Conservation (phyloP, 1,284 basidiomycete genomes). For the Vanrija pseudolonga region DNA sequence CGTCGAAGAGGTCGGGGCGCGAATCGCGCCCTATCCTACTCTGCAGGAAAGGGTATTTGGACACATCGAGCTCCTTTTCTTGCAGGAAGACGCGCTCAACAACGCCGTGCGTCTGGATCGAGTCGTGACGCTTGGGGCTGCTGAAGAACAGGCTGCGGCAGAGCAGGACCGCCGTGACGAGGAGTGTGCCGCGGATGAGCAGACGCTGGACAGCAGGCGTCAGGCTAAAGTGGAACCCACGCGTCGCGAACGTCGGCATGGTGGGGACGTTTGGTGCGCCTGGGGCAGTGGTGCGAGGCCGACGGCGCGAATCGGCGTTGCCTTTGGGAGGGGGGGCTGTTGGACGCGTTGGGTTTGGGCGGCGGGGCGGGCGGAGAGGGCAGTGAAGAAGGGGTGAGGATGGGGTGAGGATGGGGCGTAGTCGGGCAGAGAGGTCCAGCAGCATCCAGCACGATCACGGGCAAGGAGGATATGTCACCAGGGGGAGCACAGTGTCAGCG, state of each 20-base stretch:
- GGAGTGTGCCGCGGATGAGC: conserved; percentile 38
- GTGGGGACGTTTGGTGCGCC: conserved; percentile 23
- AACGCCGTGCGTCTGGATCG: conserved; percentile 74
- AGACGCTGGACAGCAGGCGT: conserved; percentile 40
- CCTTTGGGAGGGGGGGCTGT: conserved; percentile 23
- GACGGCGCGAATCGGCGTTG: conserved; percentile 30
- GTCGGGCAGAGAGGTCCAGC: neutral
- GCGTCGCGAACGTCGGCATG: conserved; percentile 23
- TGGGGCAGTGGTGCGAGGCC: conserved; percentile 15
- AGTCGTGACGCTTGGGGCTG: conserved; percentile 27
- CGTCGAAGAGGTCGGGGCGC: conserved; percentile 70
- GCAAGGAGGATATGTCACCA: neutral
- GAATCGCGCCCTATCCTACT: conserved; percentile 78
- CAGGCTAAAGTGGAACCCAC: conserved; percentile 22
- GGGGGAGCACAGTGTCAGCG: no score
- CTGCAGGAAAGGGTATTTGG: conserved; percentile 81
- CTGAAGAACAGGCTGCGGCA: conserved; percentile 43
- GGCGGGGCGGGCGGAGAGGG: neutral
- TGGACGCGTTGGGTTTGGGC: neutral
- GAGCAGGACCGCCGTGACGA: conserved; percentile 35
- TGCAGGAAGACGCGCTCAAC: conserved; percentile 77
- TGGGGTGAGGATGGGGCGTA: neutral
- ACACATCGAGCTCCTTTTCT: conserved; percentile 80
- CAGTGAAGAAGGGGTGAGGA: neutral
- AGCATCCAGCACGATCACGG: neutral